These are phyloP conservation scores for Yamadazyma jaroonii DNA, from an alignment of 1,139 yeast genomes.

Conservation along the genomic window DNA sequence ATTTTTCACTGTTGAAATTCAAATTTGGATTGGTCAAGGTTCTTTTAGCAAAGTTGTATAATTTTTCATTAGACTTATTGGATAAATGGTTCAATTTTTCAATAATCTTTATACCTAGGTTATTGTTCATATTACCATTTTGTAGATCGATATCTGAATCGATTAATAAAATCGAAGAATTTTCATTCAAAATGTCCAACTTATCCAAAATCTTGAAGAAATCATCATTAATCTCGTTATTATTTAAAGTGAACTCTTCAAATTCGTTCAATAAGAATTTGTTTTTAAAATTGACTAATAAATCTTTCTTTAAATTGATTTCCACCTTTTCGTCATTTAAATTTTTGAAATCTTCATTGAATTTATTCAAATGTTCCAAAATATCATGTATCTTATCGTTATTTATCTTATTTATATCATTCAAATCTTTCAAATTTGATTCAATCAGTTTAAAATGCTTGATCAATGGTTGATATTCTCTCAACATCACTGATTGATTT, in stretches of 20 bases:
- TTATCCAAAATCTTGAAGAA: constrained; percentile 62
- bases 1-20: constrained; percentile 26
- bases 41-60: constrained; percentile 34
- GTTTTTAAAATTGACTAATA: constrained; percentile 57
- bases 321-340: constrained; percentile 42
- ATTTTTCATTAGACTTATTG: constrained; percentile 50
- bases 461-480: constrained; percentile 60
- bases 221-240: constrained; percentile 46
- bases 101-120: constrained; percentile 70
- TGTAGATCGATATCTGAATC: constrained; percentile 45
- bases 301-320: constrained; percentile 49
- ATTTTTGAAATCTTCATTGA: constrained; percentile 36
- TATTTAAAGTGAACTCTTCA: constrained; percentile 58
- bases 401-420: constrained; percentile 26
- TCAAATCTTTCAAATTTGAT: constrained; percentile 38
- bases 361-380: constrained; percentile 14
- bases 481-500: constrained; percentile 55
- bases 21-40: constrained; percentile 36
- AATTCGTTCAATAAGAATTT: constrained; percentile 69
- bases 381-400: constrained; percentile 36
- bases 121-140: too few species aligned
- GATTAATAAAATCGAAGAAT: constrained; percentile 66
- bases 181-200: constrained; percentile 61
- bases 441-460: constrained; percentile 44
- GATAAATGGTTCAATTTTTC: constrained; percentile 53